Base-by-base conservation (phyloP, 768 basidiomycete species). In the Boletus rufocinnamomeus region DNA sequence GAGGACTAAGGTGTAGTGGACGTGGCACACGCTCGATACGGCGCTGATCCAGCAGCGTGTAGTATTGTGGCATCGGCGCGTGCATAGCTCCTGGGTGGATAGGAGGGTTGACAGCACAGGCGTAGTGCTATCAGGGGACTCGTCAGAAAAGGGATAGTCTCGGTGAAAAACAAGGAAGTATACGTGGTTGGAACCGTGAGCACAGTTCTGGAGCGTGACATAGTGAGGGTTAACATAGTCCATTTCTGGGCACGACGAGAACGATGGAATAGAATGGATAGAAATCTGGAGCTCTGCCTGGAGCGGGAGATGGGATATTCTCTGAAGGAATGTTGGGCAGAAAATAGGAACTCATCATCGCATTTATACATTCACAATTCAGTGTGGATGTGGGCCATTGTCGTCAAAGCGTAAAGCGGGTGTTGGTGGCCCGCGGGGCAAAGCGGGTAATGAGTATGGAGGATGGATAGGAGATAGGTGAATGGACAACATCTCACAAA, bases 21-120 rank as follows among this genome's bases (percentile, higher is more conserved):
- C 63, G 71, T 2, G 69, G 71, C 13, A 72, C 60, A 13, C 50
- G 69, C 44, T 61, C 62, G 23, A 62, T 56, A 17, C 52, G 40
- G 10, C 61, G 68, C 44, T 62, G 62, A 28, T 71, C 62, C 19
- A 48, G 49, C 37, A 67, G 23, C n/a, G 14, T 1, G 14, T 52
- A 67, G 23, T 56, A 30, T 16, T 41, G 50, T 52, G 71, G 70
- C 67, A 71, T 72, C 1, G 49, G 37, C 2, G 32, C 41, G n/a
- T 19, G 52, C 55, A 56, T 17, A 1, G 37, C 25, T 19, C 57
- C 56, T 0, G 70, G 70, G 21, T 72, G 70, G 19, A 13, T 5
- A 7, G 70, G 61, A 6, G 63, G 65, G 38, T 69, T 68, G 1
- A 51, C 23, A 2, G 35, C 19, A 6, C 46, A 41, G 5, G 28